Evolutionary conservation across 352 stramenopile species (phyloP), one percentile per base, ranked within the genome.

Genomic region (Globisporangium camurandrum): DNA sequence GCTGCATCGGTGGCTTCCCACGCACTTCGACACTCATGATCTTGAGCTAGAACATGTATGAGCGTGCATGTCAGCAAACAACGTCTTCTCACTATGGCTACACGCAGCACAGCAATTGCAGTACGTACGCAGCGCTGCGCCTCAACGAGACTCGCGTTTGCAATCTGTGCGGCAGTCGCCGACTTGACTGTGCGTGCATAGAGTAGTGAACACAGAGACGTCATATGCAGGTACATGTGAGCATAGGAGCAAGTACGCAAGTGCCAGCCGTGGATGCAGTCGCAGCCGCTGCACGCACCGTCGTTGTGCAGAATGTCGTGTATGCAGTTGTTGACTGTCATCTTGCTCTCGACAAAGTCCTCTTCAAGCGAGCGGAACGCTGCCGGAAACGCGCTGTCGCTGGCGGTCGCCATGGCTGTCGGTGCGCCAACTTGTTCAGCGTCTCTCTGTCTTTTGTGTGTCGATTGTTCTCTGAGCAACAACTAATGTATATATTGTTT

Each of bases 331-430:
- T 90, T 90, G 46, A 90, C 86, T 22, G 73, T 63, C 54, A 86
- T 86, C 63, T 90, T 90, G 64, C 70, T 76, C 38, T 90, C 75
- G 42, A 90, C 71, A 45, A 86, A 90, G 60, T 90, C 75, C 54
- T 84, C 79, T 61, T 88, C 79, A 20, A 88, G 69, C 44, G 70
- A 76, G 46, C 68, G 59, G 55, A 90, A 90, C 56, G 81, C 66
- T 6, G 62, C 54, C 24, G 73, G 73, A 52, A 86, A 67, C 37
- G 66, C 66, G 49, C 49, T 49, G 17, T 33, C 51, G 33, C 47
- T 63, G 2, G 36, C 36, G 19, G 36, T n/a, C 49, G 58, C 56
- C 61, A 68, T 67, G n/a, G n/a, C 46, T 51, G 54, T 49, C 30
- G 12, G 5, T 38, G 3, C 10, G 0, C 17, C 36, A 20, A 26